Conservation (phyloP, 2,329 filamentous ascomycete species). For the Herpotrichia juniperi region DNA sequence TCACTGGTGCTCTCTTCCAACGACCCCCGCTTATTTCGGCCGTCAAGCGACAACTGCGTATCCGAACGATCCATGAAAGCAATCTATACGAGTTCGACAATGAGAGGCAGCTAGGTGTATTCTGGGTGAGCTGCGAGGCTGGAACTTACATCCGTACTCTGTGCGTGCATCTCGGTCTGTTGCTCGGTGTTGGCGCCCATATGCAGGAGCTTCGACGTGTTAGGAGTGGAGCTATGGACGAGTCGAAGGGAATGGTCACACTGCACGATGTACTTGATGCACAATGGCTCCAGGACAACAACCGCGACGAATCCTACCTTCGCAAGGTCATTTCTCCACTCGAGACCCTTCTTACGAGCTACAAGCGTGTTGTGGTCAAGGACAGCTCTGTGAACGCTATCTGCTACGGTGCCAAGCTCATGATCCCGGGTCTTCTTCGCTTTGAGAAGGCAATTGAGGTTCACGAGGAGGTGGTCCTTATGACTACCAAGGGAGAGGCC, state of each 20-base stretch:
- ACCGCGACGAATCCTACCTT: conserved; percentile 90
- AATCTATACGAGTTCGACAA: conserved; percentile 97
- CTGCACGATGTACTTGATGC: conserved; percentile 95
- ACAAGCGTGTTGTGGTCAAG: conserved; percentile 98
- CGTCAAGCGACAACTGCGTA: conserved; percentile 97
- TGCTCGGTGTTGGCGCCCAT: conserved; percentile 85
- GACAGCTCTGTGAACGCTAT: conserved; percentile 96
- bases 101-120: conserved; percentile 93
- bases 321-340: conserved; percentile 90
- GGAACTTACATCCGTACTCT: conserved; percentile 99
- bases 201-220: conserved; percentile 98
- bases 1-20: conserved; percentile 97
- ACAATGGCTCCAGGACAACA: conserved; percentile 96
- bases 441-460: conserved; percentile 92
- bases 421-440: conserved; percentile 93
- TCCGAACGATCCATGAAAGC: conserved; percentile 97
- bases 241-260: conserved; percentile 86
- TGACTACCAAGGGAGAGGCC: conserved; percentile 99
- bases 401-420: conserved; percentile 98
- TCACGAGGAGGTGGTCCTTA: conserved; percentile 94
- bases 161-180: conserved; percentile 86
- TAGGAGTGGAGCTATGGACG: conserved; percentile 91
- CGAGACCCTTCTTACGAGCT: conserved; percentile 87
- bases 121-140: conserved; percentile 99
- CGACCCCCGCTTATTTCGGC: conserved; percentile 96